A percentile compares a stretch with the other conserved stretches of the same genome.
These are phyloP conservation scores for Lactarius tabidus DNA, from an alignment of 768 basidiomycete genomes.

Conservation along the genomic window DNA sequence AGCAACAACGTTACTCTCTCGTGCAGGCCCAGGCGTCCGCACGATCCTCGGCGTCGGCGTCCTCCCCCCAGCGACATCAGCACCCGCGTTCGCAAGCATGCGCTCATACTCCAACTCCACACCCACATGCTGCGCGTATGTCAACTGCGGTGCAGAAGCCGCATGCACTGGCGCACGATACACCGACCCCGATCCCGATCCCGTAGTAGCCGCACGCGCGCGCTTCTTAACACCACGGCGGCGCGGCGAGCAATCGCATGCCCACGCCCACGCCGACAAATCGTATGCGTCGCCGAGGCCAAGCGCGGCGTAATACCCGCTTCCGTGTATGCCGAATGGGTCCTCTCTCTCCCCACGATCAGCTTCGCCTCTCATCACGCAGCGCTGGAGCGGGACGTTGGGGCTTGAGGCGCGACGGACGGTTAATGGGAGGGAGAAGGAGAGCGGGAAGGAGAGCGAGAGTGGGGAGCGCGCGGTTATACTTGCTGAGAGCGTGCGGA, in stretches of 20 bases:
- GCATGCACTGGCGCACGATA: conserved; percentile 11
- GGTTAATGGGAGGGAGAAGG: conserved; percentile 13
- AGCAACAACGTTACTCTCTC: background rate
- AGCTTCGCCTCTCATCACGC: background rate
- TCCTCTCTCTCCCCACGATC: background rate
- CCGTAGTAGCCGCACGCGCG: background rate
- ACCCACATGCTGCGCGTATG: background rate
- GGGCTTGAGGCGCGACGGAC: conserved; percentile 6
- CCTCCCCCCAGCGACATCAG: background rate
- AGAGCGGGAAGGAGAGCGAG: conserved; percentile 10
- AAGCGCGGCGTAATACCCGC: conserved; percentile 17
- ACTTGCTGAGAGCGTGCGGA: conserved; percentile 16
- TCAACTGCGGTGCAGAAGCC: conserved; percentile 15
- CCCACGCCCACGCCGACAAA: conserved; percentile 20
- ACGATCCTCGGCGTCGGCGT: background rate
- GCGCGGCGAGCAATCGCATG: conserved; percentile 6
- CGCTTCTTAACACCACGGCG: background rate
- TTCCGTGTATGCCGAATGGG: conserved; percentile 12
- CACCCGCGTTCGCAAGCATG: conserved; percentile 10
- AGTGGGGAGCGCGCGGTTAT: conserved; percentile 16
- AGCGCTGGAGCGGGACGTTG: background rate
- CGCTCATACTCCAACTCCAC: conserved; percentile 13
- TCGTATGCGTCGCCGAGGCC: conserved; percentile 15
- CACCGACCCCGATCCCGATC: background rate
- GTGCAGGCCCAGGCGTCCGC: background rate